A percentile compares a stretch with the other conserved stretches of the same genome.
These are phyloP conservation scores for Amorphotheca resinae DNA, from an alignment of 495 filamentous ascomycete genomes.

Conservation along the genomic window DNA sequence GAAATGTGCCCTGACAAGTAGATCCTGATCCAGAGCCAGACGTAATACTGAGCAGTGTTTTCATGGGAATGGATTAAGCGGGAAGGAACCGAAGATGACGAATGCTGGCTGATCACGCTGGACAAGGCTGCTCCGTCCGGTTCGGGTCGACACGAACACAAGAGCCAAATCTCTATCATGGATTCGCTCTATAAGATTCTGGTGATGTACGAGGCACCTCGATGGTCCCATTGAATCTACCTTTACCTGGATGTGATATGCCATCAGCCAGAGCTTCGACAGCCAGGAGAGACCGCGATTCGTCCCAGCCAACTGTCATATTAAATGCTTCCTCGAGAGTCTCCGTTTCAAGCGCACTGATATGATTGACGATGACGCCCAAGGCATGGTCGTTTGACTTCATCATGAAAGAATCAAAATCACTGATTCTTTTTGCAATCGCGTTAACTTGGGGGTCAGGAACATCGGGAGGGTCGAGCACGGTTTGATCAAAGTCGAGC, in stretches of 20 bases:
- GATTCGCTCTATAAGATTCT: too few species aligned
- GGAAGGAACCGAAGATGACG: too few species aligned
- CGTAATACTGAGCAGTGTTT: too few species aligned
- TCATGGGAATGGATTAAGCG: too few species aligned
- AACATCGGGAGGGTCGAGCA: not conserved
- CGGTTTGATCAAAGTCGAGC: constrained; percentile 16
- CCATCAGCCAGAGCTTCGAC: constrained; percentile 20
- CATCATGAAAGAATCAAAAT: constrained; percentile 18
- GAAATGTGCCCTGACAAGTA: too few species aligned
- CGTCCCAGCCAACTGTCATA: constrained; percentile 8
- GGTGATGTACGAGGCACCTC: too few species aligned
- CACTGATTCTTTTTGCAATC: constrained; percentile 8
- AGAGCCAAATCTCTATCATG: too few species aligned
- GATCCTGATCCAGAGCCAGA: too few species aligned
- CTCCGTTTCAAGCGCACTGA: constrained; percentile 12
- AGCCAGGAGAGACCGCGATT: not conserved
- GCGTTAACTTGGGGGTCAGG: not conserved
- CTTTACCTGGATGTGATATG: constrained; percentile 15
- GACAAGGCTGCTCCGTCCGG: too few species aligned
- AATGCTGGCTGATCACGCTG: too few species aligned
- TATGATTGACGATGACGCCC: constrained; percentile 16
- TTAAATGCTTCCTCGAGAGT: constrained; percentile 16
- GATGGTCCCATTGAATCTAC: constrained; percentile 23
- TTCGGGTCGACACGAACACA: too few species aligned
- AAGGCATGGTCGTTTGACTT: constrained; percentile 19